phyloP scores from a whole-genome alignment of 192 early-diverging fungal genomes.

The Backusella mclennaniae region DNA sequence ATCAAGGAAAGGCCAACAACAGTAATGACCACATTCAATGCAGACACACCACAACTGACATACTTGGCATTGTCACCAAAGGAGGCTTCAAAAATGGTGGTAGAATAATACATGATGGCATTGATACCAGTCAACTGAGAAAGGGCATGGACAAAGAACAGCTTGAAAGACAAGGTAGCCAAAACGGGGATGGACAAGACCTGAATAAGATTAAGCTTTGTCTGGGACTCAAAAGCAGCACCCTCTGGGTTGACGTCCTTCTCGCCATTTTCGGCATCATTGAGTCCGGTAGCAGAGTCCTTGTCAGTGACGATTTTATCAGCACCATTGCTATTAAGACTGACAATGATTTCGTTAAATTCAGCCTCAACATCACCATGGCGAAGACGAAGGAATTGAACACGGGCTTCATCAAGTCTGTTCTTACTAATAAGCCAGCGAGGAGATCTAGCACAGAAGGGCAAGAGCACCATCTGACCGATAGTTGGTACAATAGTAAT shows the following conservation, averaged over 20 bases:
- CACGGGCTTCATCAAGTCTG: constrained; percentile 56
- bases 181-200: constrained; percentile 35
- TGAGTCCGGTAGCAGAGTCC: background rate
- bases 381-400: constrained; percentile 57
- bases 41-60: constrained; percentile 55
- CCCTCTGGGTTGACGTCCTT: background rate
- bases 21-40: constrained; percentile 59
- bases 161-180: constrained; percentile 43
- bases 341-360: constrained; percentile 47
- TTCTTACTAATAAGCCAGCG: constrained; percentile 63
- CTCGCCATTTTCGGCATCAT: background rate
- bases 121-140: constrained; percentile 70
- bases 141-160: constrained; percentile 56
- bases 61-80: constrained; percentile 51
- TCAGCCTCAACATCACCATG: constrained; percentile 59
- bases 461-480: constrained; percentile 57
- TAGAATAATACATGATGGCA: constrained; percentile 63
- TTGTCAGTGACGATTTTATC: background rate
- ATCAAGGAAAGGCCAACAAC: constrained; percentile 51
- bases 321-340: background rate
- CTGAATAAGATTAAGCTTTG: constrained; percentile 30
- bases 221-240: constrained; percentile 10
- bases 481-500: constrained; percentile 47
- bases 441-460: constrained; percentile 65
- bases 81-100: constrained; percentile 58